Conservation (phyloP, 1,284 basidiomycete species). For the Moesziomyces aphidis region DNA sequence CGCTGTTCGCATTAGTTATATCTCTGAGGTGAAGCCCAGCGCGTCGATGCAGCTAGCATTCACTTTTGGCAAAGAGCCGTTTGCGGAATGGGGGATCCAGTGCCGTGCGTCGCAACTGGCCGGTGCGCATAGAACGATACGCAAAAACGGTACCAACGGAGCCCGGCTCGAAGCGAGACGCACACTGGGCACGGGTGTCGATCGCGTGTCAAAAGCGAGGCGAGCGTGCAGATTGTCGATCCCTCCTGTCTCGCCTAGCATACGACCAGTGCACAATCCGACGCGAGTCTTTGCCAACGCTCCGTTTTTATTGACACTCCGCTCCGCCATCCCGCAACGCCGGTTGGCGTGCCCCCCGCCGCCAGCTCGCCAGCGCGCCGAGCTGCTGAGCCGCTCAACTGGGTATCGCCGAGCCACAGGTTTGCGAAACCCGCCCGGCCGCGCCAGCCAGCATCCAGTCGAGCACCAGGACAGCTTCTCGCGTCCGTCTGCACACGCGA, state of each 20-base stretch:
- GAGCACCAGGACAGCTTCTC: too few relatives aligned
- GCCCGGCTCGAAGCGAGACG: not conserved
- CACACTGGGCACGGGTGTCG: not conserved
- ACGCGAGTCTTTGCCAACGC: not conserved
- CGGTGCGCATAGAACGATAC: too few relatives aligned
- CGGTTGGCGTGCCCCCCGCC: not conserved
- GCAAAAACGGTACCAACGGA: too few relatives aligned
- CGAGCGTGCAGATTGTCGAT: conserved; percentile 8
- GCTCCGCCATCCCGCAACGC: not conserved
- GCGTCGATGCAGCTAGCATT: too few relatives aligned
- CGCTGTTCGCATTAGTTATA: too few relatives aligned
- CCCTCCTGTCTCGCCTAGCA: not conserved
- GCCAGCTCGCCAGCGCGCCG: too few relatives aligned
- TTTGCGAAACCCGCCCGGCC: not conserved
- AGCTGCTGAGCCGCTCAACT: too few relatives aligned
- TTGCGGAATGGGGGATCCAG: too few relatives aligned
- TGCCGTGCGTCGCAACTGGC: too few relatives aligned
- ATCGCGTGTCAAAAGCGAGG: not conserved
- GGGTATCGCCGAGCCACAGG: not conserved
- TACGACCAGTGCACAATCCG: not conserved
- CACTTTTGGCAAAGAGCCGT: too few relatives aligned
- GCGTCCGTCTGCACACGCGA: too few relatives aligned
- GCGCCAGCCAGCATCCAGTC: not conserved
- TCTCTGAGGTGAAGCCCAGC: too few relatives aligned
- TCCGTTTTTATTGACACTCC: not conserved